Base-by-base conservation (phyloP, 495 filamentous ascomycete genomes). In the Astrothelium macrocarpum region DNA sequence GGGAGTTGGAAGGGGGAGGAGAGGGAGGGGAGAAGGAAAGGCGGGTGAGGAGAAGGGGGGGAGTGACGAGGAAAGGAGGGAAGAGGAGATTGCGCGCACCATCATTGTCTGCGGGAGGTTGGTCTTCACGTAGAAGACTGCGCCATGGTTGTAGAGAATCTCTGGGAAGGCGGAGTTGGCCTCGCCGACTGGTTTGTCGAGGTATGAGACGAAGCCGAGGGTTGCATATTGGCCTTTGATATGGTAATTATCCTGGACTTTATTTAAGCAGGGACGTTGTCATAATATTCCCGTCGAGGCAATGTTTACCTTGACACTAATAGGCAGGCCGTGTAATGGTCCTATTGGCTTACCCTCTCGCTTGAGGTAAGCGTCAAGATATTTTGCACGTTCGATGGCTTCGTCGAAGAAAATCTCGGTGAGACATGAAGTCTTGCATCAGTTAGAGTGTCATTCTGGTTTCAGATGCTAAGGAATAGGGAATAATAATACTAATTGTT, bases 41-140 rank as follows among this genome's bases (percentile, higher is more conserved):
- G n/a, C n/a, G n/a, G n/a, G n/a, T 39, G 34, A 39, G 5, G 34
- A 14, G 34, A 5, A 39, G 34, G 5, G 5, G 34, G 14, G 34
- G 14, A 39, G 5, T 14, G 34, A 5, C 14, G 34, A 39, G 34
- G 14, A 49, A 0, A 23, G 45, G 45, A 20, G 20, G 5, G 20
- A 20, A 23, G 1, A 14, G n/a, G 36, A 56, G 4, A 5, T n/a
- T 53, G 77, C 76, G 5, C 74, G 67, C 18, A 78, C 72, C 78
- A 86, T 80, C 62, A 84, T 71, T 1, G 77, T 78, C 65, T 86
- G 82, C 2, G 84, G 84, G 36, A 84, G 65, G 53, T 80, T 84
- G 0, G 84, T 85, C 62, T 81, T 81, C 49, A 70, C 75, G 71
- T 80, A 80, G 26, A 85, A 73, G 0, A 86, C 78, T 28, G 80